Evolutionary conservation across 108 stramenopile species (phyloP), one percentile per base, ranked within the genome.

Genomic region (Stephanodiscus triporus): DNA sequence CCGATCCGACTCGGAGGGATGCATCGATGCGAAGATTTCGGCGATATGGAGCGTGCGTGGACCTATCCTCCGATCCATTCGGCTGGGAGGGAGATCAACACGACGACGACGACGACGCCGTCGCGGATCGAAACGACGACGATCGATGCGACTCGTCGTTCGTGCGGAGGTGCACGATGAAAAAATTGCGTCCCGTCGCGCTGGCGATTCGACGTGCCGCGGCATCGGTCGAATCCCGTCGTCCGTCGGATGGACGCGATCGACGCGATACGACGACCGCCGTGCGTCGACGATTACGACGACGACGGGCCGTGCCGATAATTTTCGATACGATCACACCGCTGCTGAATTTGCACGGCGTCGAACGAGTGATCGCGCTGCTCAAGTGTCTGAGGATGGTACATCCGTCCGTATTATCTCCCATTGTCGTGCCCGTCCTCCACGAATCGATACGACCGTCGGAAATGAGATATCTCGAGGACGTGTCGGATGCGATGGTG

Each of bases 401-500:
- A n/a, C 2, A 19, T 17, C 0, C 59, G 53, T 70, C 65, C 32
- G 32, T 66, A 17, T 34, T 72, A 62, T 79, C 78, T 30, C 78
- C 78, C 26, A 68, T 79, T 11, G 55, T 79, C 72, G 71, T 54
- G 17, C 71, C 71, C 3, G 40, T 72, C n/a, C 66, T 79, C 20
- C 72, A 79, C 37, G 78, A 79, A 53, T 79, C 78, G 36, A 23
- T 79, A 0, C 51, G 71, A 26, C 66, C 67, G 22, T 79, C 78
- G 0, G 78, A 79, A 45, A 65, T 68, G 42, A 40, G 78, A 43
- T 40, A 11, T 23, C 42, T 79, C 50, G 78, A 79, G 66, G 78
- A 79, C 60, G 32, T 67, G 23, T 56, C 78, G 0, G 71, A 79
- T 68, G 65, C 78, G 9, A 60, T 79, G 49, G 36, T 72, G 0